Conservation (phyloP, 176 grass and related monocot genomes). For the Stipa capillata region DNA sequence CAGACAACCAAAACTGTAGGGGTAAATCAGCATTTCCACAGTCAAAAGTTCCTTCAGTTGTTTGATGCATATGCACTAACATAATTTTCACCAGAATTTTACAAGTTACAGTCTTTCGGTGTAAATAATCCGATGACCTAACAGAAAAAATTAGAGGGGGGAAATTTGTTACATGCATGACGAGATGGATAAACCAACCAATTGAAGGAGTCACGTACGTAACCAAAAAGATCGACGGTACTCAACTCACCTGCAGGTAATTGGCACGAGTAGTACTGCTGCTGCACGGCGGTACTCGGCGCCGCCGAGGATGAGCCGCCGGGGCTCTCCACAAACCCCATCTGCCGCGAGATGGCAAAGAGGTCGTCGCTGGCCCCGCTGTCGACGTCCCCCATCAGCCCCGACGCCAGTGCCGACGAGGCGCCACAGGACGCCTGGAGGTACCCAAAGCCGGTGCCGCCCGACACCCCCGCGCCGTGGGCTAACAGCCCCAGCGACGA, state of each 20-base stretch:
- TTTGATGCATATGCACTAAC: background rate
- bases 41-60: background rate
- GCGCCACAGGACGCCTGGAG: slow-evolving; percentile 36
- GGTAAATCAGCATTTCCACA: slow-evolving; percentile 17
- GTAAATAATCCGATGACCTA: slow-evolving; percentile 1
- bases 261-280: slow-evolving; percentile 27
- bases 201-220: background rate
- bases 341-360: slow-evolving; percentile 88
- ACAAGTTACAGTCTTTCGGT: background rate
- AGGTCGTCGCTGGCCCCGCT: slow-evolving; percentile 60
- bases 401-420: slow-evolving; percentile 23
- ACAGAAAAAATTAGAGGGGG: background rate
- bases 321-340: slow-evolving; percentile 46
- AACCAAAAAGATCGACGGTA: slow-evolving; percentile 8
- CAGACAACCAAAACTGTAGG: slow-evolving; percentile 2
- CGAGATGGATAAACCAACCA: slow-evolving; percentile 15
- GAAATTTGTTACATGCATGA: slow-evolving; percentile 24
- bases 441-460: slow-evolving; percentile 6
- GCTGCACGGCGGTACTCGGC: slow-evolving; percentile 24
- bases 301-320: slow-evolving; percentile 17
- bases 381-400: slow-evolving; percentile 32
- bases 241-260: slow-evolving; percentile 36
- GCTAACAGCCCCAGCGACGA: slow-evolving; percentile 28
- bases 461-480: background rate
- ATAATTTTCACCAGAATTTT: background rate